Evolutionary conservation across 2,329 filamentous ascomycete species (phyloP).

Genomic region (Teratosphaeria destructans): DNA sequence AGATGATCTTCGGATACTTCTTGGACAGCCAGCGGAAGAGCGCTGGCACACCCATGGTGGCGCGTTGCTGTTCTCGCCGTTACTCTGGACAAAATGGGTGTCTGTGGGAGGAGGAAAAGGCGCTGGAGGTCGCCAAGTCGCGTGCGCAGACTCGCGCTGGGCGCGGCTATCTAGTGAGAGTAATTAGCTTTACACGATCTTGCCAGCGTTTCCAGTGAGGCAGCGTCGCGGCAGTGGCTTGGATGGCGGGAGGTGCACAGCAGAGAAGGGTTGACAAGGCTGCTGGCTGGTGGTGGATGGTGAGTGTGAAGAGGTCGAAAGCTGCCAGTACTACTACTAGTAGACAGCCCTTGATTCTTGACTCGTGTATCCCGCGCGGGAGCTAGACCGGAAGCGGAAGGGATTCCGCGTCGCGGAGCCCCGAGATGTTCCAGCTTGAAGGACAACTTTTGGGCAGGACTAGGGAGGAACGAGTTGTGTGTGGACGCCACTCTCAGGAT

Average conservation of each 20-base stretch:
- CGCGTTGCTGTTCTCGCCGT: background rate
- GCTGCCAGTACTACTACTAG: background rate
- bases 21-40: slow-evolving; percentile 93
- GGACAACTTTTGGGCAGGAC: background rate
- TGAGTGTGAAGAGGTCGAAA: background rate
- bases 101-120: background rate
- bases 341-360: background rate
- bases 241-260: slow-evolving; percentile 4
- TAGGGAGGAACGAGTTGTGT: background rate
- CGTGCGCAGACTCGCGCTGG: background rate
- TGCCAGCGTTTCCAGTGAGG: background rate
- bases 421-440: background rate
- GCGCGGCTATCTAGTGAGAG: background rate
- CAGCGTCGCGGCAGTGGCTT: background rate
- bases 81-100: background rate
- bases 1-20: slow-evolving; percentile 97
- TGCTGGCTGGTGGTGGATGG: slow-evolving; percentile 7
- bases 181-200: background rate
- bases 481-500: background rate
- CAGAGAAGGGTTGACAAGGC: slow-evolving; percentile 8
- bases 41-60: slow-evolving; percentile 80
- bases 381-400: background rate
- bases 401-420: background rate
- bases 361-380: background rate
- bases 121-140: background rate